Evolutionary conservation across 371 early-diverging fungal species (phyloP).

Genomic region (Apophysomyces trapeziformis): DNA sequence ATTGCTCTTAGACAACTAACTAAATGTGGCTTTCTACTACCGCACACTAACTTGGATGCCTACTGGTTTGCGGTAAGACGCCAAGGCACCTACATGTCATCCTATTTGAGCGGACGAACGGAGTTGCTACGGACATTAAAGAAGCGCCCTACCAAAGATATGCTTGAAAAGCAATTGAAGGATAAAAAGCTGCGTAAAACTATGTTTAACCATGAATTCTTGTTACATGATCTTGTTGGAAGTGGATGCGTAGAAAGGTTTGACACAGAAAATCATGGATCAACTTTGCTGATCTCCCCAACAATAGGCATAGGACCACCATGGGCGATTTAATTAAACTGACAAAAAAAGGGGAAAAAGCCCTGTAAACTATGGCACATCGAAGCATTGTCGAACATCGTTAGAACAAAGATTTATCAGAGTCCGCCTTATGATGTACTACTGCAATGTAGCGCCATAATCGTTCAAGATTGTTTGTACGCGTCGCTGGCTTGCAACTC

Average conservation of each 20-base stretch:
- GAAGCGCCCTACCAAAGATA: slow-evolving; percentile 31
- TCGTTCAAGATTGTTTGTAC: too few relatives aligned
- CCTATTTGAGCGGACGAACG: slow-evolving; percentile 23
- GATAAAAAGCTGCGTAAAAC: slow-evolving; percentile 21
- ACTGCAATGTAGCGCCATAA: too few relatives aligned
- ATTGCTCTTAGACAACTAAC: slow-evolving; percentile 16
- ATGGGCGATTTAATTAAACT: slow-evolving; percentile 38
- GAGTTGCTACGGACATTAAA: slow-evolving; percentile 33
- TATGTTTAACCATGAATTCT: slow-evolving; percentile 26
- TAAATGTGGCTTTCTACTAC: slow-evolving; percentile 23
- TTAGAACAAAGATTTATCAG: neutral
- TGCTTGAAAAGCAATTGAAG: slow-evolving; percentile 20
- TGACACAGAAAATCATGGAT: neutral
- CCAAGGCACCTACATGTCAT: slow-evolving; percentile 29
- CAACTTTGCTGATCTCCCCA: neutral
- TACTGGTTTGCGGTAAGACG: slow-evolving; percentile 36
- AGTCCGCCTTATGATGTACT: neutral
- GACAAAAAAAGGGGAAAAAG: slow-evolving; percentile 35
- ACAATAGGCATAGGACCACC: slow-evolving; percentile 30
- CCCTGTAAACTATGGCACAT: neutral
- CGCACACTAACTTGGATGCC: slow-evolving; percentile 20
- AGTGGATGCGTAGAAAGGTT: slow-evolving; percentile 35
- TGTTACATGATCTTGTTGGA: slow-evolving; percentile 33
- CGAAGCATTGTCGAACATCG: neutral
- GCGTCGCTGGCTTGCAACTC: too few relatives aligned